Evolutionary conservation across 306 rosid genomes (phyloP), one percentile per base, ranked within the genome.

Genomic region (Citrullus amarus): DNA sequence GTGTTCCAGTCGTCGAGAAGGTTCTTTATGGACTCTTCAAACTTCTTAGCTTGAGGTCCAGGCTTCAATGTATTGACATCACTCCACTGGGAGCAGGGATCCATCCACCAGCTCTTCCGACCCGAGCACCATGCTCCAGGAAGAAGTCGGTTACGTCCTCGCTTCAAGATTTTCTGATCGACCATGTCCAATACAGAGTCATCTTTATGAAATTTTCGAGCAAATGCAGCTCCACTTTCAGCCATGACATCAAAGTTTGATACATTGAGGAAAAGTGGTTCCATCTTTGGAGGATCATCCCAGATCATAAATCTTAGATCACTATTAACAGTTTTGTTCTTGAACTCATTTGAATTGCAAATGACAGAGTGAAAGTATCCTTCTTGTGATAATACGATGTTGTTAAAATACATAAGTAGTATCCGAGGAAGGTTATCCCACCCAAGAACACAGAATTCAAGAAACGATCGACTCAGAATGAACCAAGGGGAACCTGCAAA

Each of bases 351-450:
- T 44, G 97, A 87, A 51, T 95, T 95, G 89, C 99, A 95, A 80
- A 92, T 57, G 12, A 92, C 97, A 2, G 99, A 80, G 78, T 92
- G 99, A 78, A 95, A 95, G 84, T 95, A 95, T 60, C 93, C 96
- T 90, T 95, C 97, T 84, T 92, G 86, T 20, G 99, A 85, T 81
- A 92, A 54, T 71, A 91, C 78, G 30, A 87, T 96, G 74, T 95
- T 95, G 12, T 94, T 92, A 77, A 91, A 95, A 80, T 95, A 95
- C 99, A 95, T 91, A 53, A 95, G 88, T 39, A 95, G 86, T 6
- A 85, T 87, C 17, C 97, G 86, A 11, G 99, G 99, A 73, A 95
- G 90, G 84, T 95, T 95, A 82, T 95, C 99, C 99, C 99, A 95
- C 65, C 97, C 99, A 8, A 91, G 81, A 80, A 95, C 81, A 81